Evolutionary conservation across 192 early-diverging fungal species (phyloP).

Genomic region (Coemansia sp.): DNA sequence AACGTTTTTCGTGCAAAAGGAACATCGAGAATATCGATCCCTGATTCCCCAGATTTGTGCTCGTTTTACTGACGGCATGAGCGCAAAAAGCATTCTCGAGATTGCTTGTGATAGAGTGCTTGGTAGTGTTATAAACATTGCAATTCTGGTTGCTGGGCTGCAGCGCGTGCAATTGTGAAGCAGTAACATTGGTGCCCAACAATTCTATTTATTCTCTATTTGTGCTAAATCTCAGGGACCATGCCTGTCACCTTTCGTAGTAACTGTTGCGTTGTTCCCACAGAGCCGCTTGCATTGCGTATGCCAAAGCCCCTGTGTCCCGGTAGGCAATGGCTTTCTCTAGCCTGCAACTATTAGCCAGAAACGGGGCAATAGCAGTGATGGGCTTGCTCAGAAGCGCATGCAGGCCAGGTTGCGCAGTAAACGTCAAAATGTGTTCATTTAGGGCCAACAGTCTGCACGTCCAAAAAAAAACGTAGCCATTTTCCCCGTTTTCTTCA

Average conservation of each 20-base stretch:
- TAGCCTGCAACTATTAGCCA: background rate
- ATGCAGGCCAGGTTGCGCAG: background rate
- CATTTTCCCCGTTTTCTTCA: background rate
- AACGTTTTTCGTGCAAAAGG: constrained; percentile 4
- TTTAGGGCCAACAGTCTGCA: background rate
- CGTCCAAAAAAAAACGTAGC: background rate
- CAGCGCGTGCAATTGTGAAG: background rate
- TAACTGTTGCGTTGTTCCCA: background rate
- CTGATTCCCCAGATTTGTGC: constrained; percentile 7
- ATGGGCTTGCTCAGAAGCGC: background rate
- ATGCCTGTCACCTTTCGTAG: background rate
- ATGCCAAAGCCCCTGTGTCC: background rate
- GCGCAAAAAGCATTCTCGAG: background rate
- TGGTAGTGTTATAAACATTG: constrained; percentile 16
- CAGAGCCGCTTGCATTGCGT: background rate
- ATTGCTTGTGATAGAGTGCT: constrained; percentile 4
- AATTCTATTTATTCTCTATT: background rate
- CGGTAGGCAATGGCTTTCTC: background rate
- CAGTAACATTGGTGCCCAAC: constrained; percentile 2
- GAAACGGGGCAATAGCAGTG: background rate
- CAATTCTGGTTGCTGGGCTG: background rate
- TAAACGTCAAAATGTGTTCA: constrained; percentile 4
- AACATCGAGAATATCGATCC: background rate
- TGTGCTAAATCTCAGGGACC: constrained; percentile 11
- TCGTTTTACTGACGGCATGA: background rate